Evolutionary conservation across 495 filamentous ascomycete species (phyloP).

Genomic region (Xylaria grammica): DNA sequence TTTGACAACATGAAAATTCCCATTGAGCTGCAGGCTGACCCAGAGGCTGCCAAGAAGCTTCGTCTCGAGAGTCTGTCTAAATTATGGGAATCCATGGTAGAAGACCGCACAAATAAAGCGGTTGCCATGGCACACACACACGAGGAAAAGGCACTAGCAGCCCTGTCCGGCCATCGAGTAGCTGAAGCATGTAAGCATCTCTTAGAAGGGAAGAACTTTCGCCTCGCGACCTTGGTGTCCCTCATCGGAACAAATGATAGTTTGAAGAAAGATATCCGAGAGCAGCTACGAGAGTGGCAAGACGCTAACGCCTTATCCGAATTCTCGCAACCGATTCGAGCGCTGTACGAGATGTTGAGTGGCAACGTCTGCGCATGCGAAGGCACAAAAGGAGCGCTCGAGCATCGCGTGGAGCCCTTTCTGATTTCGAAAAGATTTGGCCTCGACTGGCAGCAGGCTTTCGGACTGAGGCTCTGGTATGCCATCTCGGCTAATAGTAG

Average conservation of each 20-base stretch:
- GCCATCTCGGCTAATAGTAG: conserved; percentile 68
- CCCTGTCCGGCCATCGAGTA: conserved; percentile 76
- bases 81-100: conserved; percentile 70
- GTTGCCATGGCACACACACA: conserved; percentile 55
- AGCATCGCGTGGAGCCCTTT: conserved; percentile 79
- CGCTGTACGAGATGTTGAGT: conserved; percentile 86
- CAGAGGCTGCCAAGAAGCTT: conserved; percentile 36
- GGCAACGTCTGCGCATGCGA: conserved; percentile 83
- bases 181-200: conserved; percentile 81
- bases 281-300: conserved; percentile 84
- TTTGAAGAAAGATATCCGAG: conserved; percentile 69
- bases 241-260: conserved; percentile 73
- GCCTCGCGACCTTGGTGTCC: conserved; percentile 81
- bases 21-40: conserved; percentile 51
- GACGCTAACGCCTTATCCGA: conserved; percentile 81
- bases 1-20: conserved; percentile 73
- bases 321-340: conserved; percentile 81
- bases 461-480: conserved; percentile 90
- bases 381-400: conserved; percentile 71
- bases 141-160: conserved; percentile 84
- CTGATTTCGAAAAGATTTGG: conserved; percentile 79
- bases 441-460: conserved; percentile 89
- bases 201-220: conserved; percentile 72
- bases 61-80: conserved; percentile 60
- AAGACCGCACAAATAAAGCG: conserved; percentile 56